Evolutionary conservation across 176 grass and related monocot species (phyloP), one percentile per base, ranked within the genome.

Genomic region (Pontederia paniculata): DNA sequence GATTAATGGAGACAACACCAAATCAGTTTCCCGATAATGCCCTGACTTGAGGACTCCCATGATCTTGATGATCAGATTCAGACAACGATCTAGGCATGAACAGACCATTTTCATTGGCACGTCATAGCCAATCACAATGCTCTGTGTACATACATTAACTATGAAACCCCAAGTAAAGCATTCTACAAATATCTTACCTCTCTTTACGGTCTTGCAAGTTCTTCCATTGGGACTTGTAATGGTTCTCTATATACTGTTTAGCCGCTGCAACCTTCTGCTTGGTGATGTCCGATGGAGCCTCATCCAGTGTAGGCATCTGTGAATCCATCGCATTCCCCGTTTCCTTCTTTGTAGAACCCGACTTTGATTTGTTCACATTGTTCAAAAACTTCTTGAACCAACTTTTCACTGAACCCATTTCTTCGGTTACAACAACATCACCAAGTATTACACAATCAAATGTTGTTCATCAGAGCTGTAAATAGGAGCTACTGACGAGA

Each of bases 201-300:
- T 69, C 66, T 20, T 69, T 69, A 0, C 66, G 66, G 21, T 69
- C 66, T 42, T 69, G 66, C 41, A 69, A 25, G 41, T 25, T 57
- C 66, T 53, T 57, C 51, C 23, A 23, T 42, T 69, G 66, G 17
- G 52, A 37, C 53, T 23, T 57, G 66, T 69, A 69, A 45, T 57
- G 66, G 12, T 69, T 69, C 52, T 69, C 66, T 10, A 69, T 56
- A n/a, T 57, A 69, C 19, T 69, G 42, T 53, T 69, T 69, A 14
- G 53, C 66, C 9, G 66, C 66, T 15, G 66, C 66, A 23, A 69
- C 66, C 42, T 52, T 56, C 19, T 69, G 11, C 66, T 48, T 53
- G 11, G 66, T 69, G 21, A 57, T 16, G 31, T 47, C 17, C 5
- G 66, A 69, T 10, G 52, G 52, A 12, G 19, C 66, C 10, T 44